Evolutionary conservation across 257 asterid species (phyloP).

Genomic region (Echium plantagineum): DNA sequence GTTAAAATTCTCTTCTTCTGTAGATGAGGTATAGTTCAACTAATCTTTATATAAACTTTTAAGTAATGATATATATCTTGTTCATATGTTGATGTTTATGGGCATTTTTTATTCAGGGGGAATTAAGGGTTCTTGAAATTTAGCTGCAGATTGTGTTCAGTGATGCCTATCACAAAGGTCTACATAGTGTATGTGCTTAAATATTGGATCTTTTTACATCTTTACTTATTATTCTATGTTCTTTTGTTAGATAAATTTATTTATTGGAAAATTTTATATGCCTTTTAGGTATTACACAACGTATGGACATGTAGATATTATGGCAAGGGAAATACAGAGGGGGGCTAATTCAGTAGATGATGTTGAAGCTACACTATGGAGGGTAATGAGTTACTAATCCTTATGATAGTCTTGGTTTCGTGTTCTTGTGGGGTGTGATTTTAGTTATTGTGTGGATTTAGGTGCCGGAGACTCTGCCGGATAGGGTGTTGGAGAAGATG

Average conservation of each 20-base stretch:
- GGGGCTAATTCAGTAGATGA: conserved; percentile 68
- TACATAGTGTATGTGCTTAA: conserved; percentile 54
- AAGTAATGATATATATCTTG: too few species aligned
- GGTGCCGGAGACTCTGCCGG: conserved; percentile 82
- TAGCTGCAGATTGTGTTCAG: background rate
- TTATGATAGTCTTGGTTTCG: background rate
- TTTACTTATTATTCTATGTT: too few species aligned
- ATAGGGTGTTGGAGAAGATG: conserved; percentile 59
- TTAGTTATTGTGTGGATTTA: conserved; percentile 15
- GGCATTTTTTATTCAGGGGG: background rate
- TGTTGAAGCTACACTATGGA: conserved; percentile 88
- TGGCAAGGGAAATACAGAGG: conserved; percentile 72
- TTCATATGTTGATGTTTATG: background rate
- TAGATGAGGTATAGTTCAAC: too few species aligned
- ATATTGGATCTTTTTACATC: too few species aligned
- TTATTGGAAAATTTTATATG: conserved; percentile 1
- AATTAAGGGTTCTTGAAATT: background rate
- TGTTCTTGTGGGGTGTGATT: background rate
- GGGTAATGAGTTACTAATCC: conserved; percentile 22
- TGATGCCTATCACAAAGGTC: conserved; percentile 47
- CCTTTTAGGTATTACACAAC: conserved; percentile 60
- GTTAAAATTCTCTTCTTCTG: too few species aligned
- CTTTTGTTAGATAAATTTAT: too few species aligned
- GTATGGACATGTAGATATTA: conserved; percentile 73
- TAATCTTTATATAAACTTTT: too few species aligned